These are phyloP conservation scores for Bonia amplexicaulis DNA, from an alignment of 176 grass and related monocot genomes.

Conservation along the genomic window DNA sequence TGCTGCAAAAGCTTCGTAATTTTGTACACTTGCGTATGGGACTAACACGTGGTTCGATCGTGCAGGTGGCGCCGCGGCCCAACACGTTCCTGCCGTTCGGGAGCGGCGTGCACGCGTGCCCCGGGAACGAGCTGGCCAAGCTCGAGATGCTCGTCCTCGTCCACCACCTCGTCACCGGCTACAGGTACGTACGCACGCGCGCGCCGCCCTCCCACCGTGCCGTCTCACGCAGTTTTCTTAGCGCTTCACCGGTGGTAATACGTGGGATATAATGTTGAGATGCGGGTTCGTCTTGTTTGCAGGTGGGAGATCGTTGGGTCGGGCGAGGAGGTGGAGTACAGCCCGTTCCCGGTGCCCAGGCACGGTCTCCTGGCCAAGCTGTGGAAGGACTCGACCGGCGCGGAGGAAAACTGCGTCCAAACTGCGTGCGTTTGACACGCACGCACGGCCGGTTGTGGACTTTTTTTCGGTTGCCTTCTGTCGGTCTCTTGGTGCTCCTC, in stretches of 20 bases:
- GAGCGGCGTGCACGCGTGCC: constrained; percentile 61
- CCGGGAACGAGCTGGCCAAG: constrained; percentile 73
- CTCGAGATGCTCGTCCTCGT: constrained; percentile 63
- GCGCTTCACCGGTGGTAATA: background rate
- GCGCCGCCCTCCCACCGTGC: no score
- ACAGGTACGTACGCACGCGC: constrained; percentile 52
- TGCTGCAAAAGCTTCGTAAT: background rate
- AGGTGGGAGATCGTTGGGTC: constrained; percentile 55
- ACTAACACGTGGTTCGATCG: background rate
- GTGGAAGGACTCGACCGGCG: background rate
- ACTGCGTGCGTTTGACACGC: background rate
- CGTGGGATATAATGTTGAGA: background rate
- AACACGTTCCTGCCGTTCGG: constrained; percentile 72
- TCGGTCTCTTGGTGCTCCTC: background rate
- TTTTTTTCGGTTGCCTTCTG: background rate
- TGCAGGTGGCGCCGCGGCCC: constrained; percentile 48
- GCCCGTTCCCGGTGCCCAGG: constrained; percentile 76
- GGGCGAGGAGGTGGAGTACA: constrained; percentile 50
- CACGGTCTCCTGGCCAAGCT: constrained; percentile 46
- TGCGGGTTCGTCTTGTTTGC: background rate
- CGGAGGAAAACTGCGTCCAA: background rate
- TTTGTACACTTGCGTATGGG: background rate
- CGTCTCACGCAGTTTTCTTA: background rate
- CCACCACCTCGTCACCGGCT: constrained; percentile 59
- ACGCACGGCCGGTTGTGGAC: background rate